Evolutionary conservation across 2,329 filamentous ascomycete species (phyloP).

Genomic region (Fonsecaea nubica): DNA sequence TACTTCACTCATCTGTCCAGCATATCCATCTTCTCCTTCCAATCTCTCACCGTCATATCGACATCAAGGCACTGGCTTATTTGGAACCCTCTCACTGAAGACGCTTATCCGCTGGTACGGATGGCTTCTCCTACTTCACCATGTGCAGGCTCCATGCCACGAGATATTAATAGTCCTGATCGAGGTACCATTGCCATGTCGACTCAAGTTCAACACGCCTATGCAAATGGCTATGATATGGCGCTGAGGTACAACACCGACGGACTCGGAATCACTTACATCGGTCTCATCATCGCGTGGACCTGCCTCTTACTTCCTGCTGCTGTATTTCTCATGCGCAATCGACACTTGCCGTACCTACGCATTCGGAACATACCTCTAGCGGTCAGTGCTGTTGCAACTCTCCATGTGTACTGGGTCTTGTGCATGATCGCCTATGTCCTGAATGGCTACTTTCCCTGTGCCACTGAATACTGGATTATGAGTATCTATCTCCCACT

Average conservation of each 20-base stretch:
- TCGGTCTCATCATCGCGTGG: slow-evolving; percentile 43
- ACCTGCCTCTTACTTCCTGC: slow-evolving; percentile 44
- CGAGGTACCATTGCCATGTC: slow-evolving; percentile 10
- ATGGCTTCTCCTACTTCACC: slow-evolving; percentile 32
- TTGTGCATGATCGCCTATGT: slow-evolving; percentile 47
- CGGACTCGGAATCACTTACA: slow-evolving; percentile 39
- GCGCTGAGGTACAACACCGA: slow-evolving; percentile 39
- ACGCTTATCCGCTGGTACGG: slow-evolving; percentile 35
- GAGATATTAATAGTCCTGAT: slow-evolving; percentile 27
- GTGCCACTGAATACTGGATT: slow-evolving; percentile 67
- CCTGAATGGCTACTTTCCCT: slow-evolving; percentile 52
- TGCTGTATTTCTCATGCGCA: slow-evolving; percentile 44
- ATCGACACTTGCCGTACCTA: slow-evolving; percentile 46
- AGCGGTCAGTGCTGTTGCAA: slow-evolving; percentile 46
- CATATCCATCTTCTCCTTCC: slow-evolving; percentile 30
- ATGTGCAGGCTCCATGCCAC: slow-evolving; percentile 24
- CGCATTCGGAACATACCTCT: slow-evolving; percentile 50
- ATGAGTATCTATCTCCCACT: slow-evolving; percentile 71
- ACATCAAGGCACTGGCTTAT: slow-evolving; percentile 22
- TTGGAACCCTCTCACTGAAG: slow-evolving; percentile 25
- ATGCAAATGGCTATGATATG: slow-evolving; percentile 38
- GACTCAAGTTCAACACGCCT: slow-evolving; percentile 11
- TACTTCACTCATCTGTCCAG: slow-evolving; percentile 29
- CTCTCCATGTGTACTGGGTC: slow-evolving; percentile 50
- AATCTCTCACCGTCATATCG: slow-evolving; percentile 25